These are phyloP conservation scores for Thalassiosira exigua DNA, from an alignment of 352 stramenopile species.

Conservation along the genomic window DNA sequence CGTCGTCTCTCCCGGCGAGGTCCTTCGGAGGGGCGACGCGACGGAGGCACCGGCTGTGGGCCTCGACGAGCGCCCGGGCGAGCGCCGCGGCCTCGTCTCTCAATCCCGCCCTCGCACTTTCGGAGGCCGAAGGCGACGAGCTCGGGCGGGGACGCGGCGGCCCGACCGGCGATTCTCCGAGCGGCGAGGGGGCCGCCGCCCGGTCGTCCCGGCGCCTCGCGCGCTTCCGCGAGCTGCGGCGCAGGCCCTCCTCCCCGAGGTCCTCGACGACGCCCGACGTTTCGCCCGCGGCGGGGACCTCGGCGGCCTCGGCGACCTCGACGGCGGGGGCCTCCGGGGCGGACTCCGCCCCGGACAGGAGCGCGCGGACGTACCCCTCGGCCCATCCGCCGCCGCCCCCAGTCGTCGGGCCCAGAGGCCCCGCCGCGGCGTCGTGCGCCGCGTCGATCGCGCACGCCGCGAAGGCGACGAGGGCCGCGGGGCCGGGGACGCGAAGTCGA, in stretches of 20 bases:
- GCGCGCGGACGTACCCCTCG: constrained; percentile 61
- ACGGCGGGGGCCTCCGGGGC: background rate
- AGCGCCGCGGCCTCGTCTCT: constrained; percentile 55
- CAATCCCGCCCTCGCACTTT: constrained; percentile 54
- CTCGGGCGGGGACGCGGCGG: background rate
- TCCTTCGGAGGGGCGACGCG: background rate
- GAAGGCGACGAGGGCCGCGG: constrained; percentile 52
- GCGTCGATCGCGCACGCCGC: constrained; percentile 62
- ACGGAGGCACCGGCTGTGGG: constrained; percentile 54
- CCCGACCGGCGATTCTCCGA: too few relatives aligned
- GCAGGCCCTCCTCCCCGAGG: too few relatives aligned
- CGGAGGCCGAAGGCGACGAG: background rate
- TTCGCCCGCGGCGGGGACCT: constrained; percentile 5
- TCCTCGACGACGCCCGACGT: too few relatives aligned
- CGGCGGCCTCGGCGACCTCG: constrained; percentile 6
- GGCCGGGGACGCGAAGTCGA: too few relatives aligned
- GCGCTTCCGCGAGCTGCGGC: constrained; percentile 9
- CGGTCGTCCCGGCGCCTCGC: background rate
- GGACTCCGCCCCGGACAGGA: constrained; percentile 3
- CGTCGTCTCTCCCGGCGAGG: background rate
- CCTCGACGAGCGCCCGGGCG: constrained; percentile 63
- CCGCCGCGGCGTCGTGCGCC: constrained; percentile 56
- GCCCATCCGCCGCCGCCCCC: too few relatives aligned
- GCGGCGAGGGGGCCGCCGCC: background rate
- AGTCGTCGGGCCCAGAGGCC: constrained; percentile 51